A percentile compares a stretch with the other conserved stretches of the same genome.
Conservation (phyloP, 371 early-diverging fungal genomes). For the Mortierella sp. region DNA sequence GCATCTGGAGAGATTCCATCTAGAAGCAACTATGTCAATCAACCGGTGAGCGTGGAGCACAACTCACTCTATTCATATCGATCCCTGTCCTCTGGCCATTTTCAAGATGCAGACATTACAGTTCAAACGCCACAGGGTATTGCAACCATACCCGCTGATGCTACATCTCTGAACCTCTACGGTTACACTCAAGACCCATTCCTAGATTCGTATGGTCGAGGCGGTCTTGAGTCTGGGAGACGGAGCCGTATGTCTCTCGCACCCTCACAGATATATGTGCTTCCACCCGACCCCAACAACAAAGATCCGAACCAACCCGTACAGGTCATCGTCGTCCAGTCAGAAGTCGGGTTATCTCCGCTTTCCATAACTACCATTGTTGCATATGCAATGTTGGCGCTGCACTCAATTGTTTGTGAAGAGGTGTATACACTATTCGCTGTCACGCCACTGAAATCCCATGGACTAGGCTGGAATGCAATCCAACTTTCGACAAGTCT, state of each 20-base stretch:
- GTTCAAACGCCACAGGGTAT: neutral
- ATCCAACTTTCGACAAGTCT: constrained; percentile 61
- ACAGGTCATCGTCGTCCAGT: constrained; percentile 32
- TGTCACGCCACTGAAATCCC: constrained; percentile 48
- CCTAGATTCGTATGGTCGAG: neutral
- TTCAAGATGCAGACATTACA: neutral
- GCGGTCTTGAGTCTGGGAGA: neutral
- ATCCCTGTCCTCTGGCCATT: constrained; percentile 19
- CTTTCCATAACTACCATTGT: constrained; percentile 57
- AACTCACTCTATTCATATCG: constrained; percentile 11
- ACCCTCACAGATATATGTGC: constrained; percentile 38
- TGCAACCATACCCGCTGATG: constrained; percentile 21
- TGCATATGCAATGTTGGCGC: constrained; percentile 65
- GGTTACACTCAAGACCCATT: constrained; percentile 16
- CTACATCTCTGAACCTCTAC: constrained; percentile 15
- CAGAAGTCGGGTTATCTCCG: constrained; percentile 31
- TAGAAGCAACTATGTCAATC: neutral
- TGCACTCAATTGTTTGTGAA: constrained; percentile 82
- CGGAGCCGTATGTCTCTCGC: constrained; percentile 28
- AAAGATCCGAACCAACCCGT: constrained; percentile 40
- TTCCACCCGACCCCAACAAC: constrained; percentile 34
- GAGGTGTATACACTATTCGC: constrained; percentile 70
- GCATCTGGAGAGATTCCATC: neutral
- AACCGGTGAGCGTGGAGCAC: neutral
- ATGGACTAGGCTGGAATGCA: constrained; percentile 63